Percentiles rank a stretch among this genome's conserved stretches.
phyloP scores from a whole-genome alignment of 2,329 filamentous ascomycete species.

The Cercospora sojina region DNA sequence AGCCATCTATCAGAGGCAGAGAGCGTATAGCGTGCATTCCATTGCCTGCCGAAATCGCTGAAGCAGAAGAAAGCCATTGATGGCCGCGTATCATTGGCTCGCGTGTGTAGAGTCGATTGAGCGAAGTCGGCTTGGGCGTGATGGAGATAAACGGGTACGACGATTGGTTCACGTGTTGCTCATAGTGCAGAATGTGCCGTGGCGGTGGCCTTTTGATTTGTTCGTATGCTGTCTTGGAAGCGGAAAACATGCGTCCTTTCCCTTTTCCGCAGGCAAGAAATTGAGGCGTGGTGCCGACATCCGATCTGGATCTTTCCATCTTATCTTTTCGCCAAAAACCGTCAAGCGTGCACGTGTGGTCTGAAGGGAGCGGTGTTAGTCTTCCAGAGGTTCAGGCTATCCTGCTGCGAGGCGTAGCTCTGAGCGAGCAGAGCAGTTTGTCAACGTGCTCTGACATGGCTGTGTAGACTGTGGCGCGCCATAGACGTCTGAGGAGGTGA shows the following conservation, averaged over 20 bases:
- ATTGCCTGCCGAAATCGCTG: slow-evolving; percentile 16
- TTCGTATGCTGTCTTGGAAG: background rate
- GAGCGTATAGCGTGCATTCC: slow-evolving; percentile 9
- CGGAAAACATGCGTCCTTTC: background rate
- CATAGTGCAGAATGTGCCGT: slow-evolving; percentile 3
- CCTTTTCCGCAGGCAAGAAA: slow-evolving; percentile 9
- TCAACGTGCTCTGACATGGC: background rate
- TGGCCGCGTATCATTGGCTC: slow-evolving; percentile 10
- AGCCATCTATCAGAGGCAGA: slow-evolving; percentile 8
- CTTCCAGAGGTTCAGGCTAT: background rate
- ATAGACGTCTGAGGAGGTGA: background rate
- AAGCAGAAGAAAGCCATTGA: slow-evolving; percentile 10
- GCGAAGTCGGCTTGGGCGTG: slow-evolving; percentile 12
- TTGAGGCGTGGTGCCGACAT: slow-evolving; percentile 7
- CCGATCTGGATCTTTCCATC: background rate
- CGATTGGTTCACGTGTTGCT: background rate
- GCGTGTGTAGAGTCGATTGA: background rate
- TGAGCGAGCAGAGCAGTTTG: background rate
- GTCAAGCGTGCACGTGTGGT: background rate
- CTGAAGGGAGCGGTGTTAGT: background rate
- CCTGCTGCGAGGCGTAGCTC: background rate
- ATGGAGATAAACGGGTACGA: background rate
- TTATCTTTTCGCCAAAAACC: background rate
- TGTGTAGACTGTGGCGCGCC: background rate
- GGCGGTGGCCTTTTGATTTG: slow-evolving; percentile 5